phyloP scores from a whole-genome alignment of 176 grass and related monocot genomes.

The Ampelocalamus luodianensis region DNA sequence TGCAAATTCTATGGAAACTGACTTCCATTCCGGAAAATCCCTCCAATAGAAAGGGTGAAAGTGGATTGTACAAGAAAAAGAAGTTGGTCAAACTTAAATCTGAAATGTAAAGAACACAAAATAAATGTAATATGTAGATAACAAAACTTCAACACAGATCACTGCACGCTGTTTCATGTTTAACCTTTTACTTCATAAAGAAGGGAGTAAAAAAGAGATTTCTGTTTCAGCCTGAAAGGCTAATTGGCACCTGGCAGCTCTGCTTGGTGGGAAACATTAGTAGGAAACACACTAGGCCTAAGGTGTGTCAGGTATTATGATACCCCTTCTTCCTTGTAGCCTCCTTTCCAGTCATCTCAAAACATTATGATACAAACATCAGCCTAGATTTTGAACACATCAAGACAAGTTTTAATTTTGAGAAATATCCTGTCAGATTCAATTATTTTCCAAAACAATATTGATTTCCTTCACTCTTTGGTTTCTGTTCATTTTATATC shows the following conservation, averaged over 20 bases:
- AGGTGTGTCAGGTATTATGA: too few species aligned
- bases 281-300: too few species aligned
- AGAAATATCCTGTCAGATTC: neutral
- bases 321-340: neutral
- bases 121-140: neutral
- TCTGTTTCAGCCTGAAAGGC: neutral
- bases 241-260: neutral
- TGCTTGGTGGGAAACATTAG: neutral
- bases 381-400: neutral
- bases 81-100: neutral
- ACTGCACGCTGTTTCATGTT: neutral
- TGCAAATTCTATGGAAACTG: neutral
- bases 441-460: neutral
- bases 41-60: neutral
- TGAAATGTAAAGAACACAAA: neutral
- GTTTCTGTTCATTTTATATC: neutral
- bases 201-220: neutral
- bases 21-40: neutral
- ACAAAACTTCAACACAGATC: neutral
- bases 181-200: neutral
- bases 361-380: neutral
- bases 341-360: neutral
- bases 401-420: neutral
- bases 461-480: neutral
- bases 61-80: neutral